phyloP scores from a whole-genome alignment of 108 stramenopile species.

The Cyclotella sp. region DNA sequence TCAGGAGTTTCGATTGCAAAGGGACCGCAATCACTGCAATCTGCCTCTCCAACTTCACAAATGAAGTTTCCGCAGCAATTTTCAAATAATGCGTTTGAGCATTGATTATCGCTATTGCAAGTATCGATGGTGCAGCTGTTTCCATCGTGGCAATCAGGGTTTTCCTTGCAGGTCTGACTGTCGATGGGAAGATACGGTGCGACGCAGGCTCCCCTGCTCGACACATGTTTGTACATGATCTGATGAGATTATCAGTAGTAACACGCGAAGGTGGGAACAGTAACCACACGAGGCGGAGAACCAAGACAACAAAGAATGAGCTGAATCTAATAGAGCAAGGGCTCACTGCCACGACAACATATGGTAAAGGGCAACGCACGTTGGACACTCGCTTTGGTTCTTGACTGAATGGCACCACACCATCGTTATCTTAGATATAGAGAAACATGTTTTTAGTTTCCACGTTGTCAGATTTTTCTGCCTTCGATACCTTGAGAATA shows the following conservation, averaged over 20 bases:
- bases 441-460: neutral
- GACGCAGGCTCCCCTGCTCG: neutral
- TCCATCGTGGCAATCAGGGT: conserved; percentile 19
- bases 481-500: neutral
- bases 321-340: no score
- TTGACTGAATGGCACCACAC: neutral
- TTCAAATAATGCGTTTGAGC: neutral
- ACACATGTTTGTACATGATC: neutral
- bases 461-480: neutral
- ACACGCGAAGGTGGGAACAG: no score
- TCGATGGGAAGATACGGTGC: neutral
- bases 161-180: neutral
- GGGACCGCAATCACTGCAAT: conserved; percentile 22
- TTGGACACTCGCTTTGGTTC: conserved; percentile 15
- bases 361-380: neutral
- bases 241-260: no score
- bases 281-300: no score
- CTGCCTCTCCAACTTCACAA: conserved; percentile 18
- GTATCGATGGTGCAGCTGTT: conserved; percentile 26
- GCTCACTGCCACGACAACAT: no score
- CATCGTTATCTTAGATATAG: neutral
- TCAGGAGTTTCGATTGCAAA: neutral
- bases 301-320: no score
- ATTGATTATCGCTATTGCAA: neutral
- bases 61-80: conserved; percentile 23